Evolutionary conservation across 1,139 yeast species (phyloP).

Genomic region (Taphrina confusa): DNA sequence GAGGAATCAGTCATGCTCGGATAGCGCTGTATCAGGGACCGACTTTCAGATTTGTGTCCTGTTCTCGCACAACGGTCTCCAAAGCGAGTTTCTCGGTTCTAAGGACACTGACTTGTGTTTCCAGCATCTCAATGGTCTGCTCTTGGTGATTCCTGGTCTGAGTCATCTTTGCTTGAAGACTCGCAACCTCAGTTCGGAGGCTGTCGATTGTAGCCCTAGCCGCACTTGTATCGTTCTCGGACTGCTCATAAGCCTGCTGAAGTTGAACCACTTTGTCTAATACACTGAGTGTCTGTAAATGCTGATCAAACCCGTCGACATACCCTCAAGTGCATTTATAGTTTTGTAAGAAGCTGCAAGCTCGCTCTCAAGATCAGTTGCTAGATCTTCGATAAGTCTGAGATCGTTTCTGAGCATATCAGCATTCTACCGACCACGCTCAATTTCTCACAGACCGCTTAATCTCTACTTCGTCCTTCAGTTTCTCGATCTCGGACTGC

Average conservation of each 20-base stretch:
- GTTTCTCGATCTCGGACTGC: neutral
- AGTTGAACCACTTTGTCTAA: neutral
- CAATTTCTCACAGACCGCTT: neutral
- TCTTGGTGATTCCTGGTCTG: slow-evolving; percentile 1
- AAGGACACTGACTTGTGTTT: slow-evolving; percentile 10
- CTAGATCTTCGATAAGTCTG: no score
- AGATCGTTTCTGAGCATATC: no score
- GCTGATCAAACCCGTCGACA: no score
- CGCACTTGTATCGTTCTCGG: neutral
- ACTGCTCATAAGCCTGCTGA: neutral
- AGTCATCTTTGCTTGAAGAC: neutral
- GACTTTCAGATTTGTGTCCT: neutral
- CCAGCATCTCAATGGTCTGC: neutral
- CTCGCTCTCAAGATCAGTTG: no score
- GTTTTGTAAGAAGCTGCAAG: no score
- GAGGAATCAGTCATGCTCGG: neutral
- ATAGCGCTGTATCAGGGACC: neutral
- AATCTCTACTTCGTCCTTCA: slow-evolving; percentile 4
- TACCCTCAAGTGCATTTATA: no score
- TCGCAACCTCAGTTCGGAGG: neutral
- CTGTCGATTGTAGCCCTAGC: neutral
- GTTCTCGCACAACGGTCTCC: neutral
- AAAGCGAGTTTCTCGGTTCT: neutral
- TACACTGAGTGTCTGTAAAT: no score
- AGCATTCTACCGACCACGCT: no score